phyloP scores from a whole-genome alignment of 495 filamentous ascomycete genomes.

The Penicillium paradoxum region DNA sequence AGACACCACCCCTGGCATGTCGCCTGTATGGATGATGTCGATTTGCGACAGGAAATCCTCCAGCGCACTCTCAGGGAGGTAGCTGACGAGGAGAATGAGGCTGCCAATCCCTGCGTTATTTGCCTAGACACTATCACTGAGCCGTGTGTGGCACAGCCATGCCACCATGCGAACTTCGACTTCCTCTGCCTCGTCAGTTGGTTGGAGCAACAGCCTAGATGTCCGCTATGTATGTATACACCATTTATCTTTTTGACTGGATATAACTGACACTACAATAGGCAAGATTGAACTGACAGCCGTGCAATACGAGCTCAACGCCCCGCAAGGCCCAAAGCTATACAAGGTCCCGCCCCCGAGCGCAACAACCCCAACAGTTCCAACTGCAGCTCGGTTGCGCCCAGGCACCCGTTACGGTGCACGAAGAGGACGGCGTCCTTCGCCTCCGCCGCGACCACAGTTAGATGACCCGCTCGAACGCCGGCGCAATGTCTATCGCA shows the following conservation, averaged over 20 bases:
- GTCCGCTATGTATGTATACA: constrained; percentile 63
- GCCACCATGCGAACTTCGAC: constrained; percentile 76
- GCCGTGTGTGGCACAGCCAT: constrained; percentile 64
- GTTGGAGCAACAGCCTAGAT: constrained; percentile 67
- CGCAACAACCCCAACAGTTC: constrained; percentile 2
- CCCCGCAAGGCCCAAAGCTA: constrained; percentile 49
- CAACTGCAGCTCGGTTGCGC: constrained; percentile 2
- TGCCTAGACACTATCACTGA: constrained; percentile 75
- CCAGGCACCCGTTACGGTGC: constrained; percentile 11
- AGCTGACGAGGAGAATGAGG: constrained; percentile 29
- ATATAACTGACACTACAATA: constrained; percentile 18
- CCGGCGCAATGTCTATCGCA: constrained; percentile 70
- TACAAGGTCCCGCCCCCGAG: constrained; percentile 40
- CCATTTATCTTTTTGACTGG: neutral
- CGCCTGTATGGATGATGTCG: constrained; percentile 37
- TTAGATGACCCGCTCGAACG: constrained; percentile 57
- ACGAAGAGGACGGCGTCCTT: constrained; percentile 24
- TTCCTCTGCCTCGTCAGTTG: constrained; percentile 80
- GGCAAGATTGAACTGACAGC: constrained; percentile 60
- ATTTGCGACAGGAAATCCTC: constrained; percentile 40
- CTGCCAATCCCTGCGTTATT: constrained; percentile 46
- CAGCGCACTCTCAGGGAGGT: constrained; percentile 43
- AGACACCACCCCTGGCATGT: constrained; percentile 1
- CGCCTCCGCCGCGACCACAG: constrained; percentile 22
- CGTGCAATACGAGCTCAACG: constrained; percentile 62